phyloP scores from a whole-genome alignment of 305 asterid species.

The Lippia alba region DNA sequence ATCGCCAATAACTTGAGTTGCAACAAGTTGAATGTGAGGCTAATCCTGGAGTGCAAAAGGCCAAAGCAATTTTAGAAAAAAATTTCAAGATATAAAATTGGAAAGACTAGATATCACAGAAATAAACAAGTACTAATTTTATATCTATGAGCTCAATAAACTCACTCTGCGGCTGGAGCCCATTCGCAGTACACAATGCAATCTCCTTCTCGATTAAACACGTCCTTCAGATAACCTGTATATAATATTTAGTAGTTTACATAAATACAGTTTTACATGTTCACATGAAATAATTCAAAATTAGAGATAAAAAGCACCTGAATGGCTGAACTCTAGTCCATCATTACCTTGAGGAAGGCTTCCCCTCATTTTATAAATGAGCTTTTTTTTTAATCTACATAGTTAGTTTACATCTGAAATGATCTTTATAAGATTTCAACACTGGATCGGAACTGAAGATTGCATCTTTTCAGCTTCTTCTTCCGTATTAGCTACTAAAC shows the following conservation, averaged over 20 bases:
- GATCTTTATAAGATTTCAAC: slow-evolving; percentile 72
- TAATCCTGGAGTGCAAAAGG: slow-evolving; percentile 28
- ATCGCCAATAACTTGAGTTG: slow-evolving; percentile 79
- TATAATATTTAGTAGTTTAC: slow-evolving; percentile 22
- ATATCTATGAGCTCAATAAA: slow-evolving; percentile 38
- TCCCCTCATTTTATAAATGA: slow-evolving; percentile 78
- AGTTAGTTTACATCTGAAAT: slow-evolving; percentile 72
- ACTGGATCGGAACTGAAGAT: slow-evolving; percentile 65
- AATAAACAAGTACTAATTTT: slow-evolving; percentile 22
- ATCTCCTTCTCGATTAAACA: slow-evolving; percentile 81
- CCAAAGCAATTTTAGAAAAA: slow-evolving; percentile 23
- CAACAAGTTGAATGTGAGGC: slow-evolving; percentile 40
- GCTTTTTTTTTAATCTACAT: slow-evolving; percentile 65
- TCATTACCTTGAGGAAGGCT: slow-evolving; percentile 85
- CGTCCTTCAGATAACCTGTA: slow-evolving; percentile 81
- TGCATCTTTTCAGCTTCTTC: slow-evolving; percentile 57
- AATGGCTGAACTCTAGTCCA: slow-evolving; percentile 28
- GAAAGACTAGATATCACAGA: slow-evolving; percentile 15
- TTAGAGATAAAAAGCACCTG: slow-evolving; percentile 20
- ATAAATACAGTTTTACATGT: background rate
- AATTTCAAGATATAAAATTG: slow-evolving; percentile 14
- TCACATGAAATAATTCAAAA: slow-evolving; percentile 20
- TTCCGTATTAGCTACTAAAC: slow-evolving; percentile 48
- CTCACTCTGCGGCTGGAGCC: slow-evolving; percentile 98
- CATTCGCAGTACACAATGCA: slow-evolving; percentile 85